Evolutionary conservation across 2,329 filamentous ascomycete genomes (phyloP).

Genomic region (Pseudogymnoascus destructans): DNA sequence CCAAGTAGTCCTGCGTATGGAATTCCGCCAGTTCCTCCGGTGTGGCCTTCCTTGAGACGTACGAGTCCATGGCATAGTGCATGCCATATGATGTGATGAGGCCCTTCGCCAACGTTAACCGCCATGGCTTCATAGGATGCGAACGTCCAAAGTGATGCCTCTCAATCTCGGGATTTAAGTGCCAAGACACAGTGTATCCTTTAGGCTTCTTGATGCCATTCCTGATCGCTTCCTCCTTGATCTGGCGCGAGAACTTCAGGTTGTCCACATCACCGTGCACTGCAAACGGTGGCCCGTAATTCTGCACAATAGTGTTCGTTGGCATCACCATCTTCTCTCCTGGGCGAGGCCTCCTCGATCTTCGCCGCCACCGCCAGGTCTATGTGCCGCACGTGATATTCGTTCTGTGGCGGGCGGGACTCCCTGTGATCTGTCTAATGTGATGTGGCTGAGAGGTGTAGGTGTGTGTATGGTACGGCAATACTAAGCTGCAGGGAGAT

Average conservation of each 20-base stretch:
- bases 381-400: constrained; percentile 1
- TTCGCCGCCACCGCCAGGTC: neutral
- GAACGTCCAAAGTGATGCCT: constrained; percentile 93
- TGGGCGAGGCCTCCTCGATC: constrained; percentile 2
- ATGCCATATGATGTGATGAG: constrained; percentile 91
- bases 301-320: constrained; percentile 22
- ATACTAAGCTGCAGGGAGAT: neutral
- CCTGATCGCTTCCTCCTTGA: constrained; percentile 28
- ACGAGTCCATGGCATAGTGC: constrained; percentile 93
- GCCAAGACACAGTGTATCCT: constrained; percentile 86
- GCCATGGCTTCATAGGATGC: constrained; percentile 99
- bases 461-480: neutral
- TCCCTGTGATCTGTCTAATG: neutral
- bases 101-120: constrained; percentile 86
- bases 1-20: constrained; percentile 78
- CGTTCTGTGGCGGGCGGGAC: neutral
- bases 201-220: constrained; percentile 67
- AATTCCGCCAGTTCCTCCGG: constrained; percentile 80
- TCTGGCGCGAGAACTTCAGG: constrained; percentile 17
- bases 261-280: constrained; percentile 23
- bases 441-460: neutral
- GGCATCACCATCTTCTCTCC: constrained; percentile 20
- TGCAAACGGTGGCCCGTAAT: constrained; percentile 22
- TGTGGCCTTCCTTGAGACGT: constrained; percentile 69
- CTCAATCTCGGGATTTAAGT: constrained; percentile 90